These are phyloP conservation scores for Pyricularia sp. DNA, from an alignment of 2,329 filamentous ascomycete species.

Conservation along the genomic window DNA sequence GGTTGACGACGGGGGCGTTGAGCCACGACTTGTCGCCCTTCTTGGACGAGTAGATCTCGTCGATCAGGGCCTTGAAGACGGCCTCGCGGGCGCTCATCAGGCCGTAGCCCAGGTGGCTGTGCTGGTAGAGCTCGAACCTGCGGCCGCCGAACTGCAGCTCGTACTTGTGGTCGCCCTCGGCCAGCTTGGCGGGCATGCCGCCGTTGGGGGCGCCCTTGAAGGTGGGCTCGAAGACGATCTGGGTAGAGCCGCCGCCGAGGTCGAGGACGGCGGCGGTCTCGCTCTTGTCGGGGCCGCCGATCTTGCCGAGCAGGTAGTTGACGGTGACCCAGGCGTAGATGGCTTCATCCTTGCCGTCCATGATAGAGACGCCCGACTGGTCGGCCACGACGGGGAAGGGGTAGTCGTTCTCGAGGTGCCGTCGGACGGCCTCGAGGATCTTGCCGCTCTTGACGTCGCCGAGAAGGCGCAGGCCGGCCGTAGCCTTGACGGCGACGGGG, in stretches of 20 bases:
- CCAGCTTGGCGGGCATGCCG: constrained; percentile 77
- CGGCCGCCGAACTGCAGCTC: constrained; percentile 77
- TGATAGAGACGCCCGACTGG: constrained; percentile 84
- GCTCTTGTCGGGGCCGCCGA: constrained; percentile 81
- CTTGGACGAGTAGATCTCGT: constrained; percentile 59
- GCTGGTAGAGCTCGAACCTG: constrained; percentile 89
- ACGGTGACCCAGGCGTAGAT: constrained; percentile 99
- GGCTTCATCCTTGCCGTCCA: constrained; percentile 95
- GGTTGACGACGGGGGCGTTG: constrained; percentile 63
- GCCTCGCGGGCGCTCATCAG: constrained; percentile 90
- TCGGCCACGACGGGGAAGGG: constrained; percentile 89
- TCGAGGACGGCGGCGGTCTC: constrained; percentile 94
- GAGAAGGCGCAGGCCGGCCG: constrained; percentile 82
- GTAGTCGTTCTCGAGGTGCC: constrained; percentile 76
- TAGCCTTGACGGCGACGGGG: constrained; percentile 95
- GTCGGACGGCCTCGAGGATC: constrained; percentile 78
- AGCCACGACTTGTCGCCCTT: constrained; percentile 57
- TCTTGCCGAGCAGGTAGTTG: constrained; percentile 97
- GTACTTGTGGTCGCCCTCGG: constrained; percentile 94
- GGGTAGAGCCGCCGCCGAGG: constrained; percentile 90
- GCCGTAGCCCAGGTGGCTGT: constrained; percentile 94
- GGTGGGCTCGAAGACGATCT: constrained; percentile 96
- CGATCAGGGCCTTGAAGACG: constrained; percentile 67
- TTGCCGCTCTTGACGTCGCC: constrained; percentile 71
- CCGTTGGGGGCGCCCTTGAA: constrained; percentile 66